Base-by-base conservation (phyloP, 352 stramenopile species). In the Peronosclerospora sorghi region DNA sequence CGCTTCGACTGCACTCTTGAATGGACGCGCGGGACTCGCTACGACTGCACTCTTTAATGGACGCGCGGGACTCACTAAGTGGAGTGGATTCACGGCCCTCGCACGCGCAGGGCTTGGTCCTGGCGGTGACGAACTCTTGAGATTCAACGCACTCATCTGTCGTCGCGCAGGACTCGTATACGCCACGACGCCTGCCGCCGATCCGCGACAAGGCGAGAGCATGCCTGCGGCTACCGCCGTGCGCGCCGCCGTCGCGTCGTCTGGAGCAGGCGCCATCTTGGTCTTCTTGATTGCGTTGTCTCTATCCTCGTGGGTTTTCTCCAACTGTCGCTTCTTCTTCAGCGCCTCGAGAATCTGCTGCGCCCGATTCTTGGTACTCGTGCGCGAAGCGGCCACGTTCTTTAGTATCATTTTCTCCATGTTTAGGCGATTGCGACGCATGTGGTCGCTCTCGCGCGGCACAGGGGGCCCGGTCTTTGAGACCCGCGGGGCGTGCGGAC, bases 391-490 rank as follows among this genome's bases (percentile, higher is more conserved):
- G 15, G 74, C 40, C 21, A 86, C 73, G 51, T 89, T 89, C 45
- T 85, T 86, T 56, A 85, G 73, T 54, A 89, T 83, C 76, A 89
- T 89, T 38, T 85, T 85, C 57, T 89, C 76, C 73, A 86, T 86
- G 48, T 84, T 89, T 26, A 86, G 37, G 12, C 61, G 59, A 54
- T 66, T 86, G 35, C 73, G 76, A 0, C 75, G 72, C 47, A 65
- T 10, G 13, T 87, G 60, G 14, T 83, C 65, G 1, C 56, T 77
- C 15, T 18, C 52, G 35, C 54, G 54, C 1, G 41, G 12, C 12
- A 24, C 37, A 30, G 35, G 27, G 39, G 36, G 7, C 32, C 35
- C 3, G 40, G 20, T 20, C 35, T 49, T 54, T 26, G 4, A 20
- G 18, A 26, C 3, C 21, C 20, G 15, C 14, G 19, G 13, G 5